These are phyloP conservation scores for Cordyceps militaris DNA, from an alignment of 2,329 filamentous ascomycete genomes.

Conservation along the genomic window DNA sequence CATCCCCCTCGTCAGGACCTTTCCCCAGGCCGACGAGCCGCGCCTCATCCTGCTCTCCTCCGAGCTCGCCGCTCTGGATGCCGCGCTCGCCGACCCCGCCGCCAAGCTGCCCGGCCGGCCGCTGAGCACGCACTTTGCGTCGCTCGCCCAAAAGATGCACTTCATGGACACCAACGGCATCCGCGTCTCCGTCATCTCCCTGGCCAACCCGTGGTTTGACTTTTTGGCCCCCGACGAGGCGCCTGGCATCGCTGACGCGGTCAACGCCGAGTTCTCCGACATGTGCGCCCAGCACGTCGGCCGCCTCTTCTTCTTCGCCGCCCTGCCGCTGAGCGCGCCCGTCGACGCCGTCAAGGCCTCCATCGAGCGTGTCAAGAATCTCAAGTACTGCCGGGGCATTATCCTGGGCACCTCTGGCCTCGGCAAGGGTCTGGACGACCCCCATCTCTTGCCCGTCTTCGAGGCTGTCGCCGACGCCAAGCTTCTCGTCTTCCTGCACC, in stretches of 20 bases:
- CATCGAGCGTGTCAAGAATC: conserved; percentile 51
- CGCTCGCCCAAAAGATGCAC: conserved; percentile 68
- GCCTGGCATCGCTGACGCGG: conserved; percentile 51
- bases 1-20: conserved; percentile 66
- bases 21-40: conserved; percentile 48
- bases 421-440: conserved; percentile 74
- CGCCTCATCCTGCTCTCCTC: conserved; percentile 59
- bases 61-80: conserved; percentile 40
- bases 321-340: conserved; percentile 68
- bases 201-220: conserved; percentile 93
- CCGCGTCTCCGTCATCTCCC: conserved; percentile 74
- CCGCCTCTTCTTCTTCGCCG: conserved; percentile 74
- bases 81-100: conserved; percentile 45
- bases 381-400: conserved; percentile 71
- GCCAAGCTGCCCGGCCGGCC: conserved; percentile 66
- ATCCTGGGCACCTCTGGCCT: conserved; percentile 82
- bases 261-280: conserved; percentile 71
- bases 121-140: conserved; percentile 76
- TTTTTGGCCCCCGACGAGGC: conserved; percentile 61
- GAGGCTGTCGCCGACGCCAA: conserved; percentile 56
- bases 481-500: conserved; percentile 75
- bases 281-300: conserved; percentile 62
- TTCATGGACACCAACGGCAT: conserved; percentile 87
- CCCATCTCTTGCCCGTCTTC: conserved; percentile 64
- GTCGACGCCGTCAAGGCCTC: conserved; percentile 55